Evolutionary conservation across 768 basidiomycete species (phyloP).

Genomic region (Glaciozyma antarctica): DNA sequence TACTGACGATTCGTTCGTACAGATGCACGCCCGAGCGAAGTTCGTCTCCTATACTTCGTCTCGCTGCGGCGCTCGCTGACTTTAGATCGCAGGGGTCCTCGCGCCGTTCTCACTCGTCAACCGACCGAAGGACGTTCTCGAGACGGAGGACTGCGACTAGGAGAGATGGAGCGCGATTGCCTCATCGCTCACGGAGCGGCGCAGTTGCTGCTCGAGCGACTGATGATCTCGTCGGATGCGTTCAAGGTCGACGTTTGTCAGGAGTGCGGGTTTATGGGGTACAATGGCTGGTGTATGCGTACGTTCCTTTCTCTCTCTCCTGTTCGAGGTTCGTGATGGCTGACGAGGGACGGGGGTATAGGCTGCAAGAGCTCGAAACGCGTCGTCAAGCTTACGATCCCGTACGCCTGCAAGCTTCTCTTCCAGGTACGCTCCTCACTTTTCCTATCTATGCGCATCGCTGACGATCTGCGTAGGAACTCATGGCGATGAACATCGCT

Average conservation of each 20-base stretch:
- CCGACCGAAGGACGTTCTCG: conserved; percentile 97
- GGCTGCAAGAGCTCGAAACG: conserved; percentile 96
- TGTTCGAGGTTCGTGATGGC: background rate
- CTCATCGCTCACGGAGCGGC: conserved; percentile 81
- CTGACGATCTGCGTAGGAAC: conserved; percentile 42
- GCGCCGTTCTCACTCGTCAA: conserved; percentile 90
- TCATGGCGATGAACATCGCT: conserved; percentile 96
- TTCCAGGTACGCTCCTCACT: conserved; percentile 42
- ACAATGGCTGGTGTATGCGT: conserved; percentile 38
- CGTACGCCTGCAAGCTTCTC: conserved; percentile 50
- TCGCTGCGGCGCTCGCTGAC: conserved; percentile 13
- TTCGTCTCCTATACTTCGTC: conserved; percentile 38
- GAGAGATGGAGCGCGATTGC: conserved; percentile 99
- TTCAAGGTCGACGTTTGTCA: conserved; percentile 95
- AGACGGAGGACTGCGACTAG: conserved; percentile 90
- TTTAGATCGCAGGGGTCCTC: conserved; percentile 60
- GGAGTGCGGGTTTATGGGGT: conserved; percentile 79
- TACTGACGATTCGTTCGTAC: conserved; percentile 33
- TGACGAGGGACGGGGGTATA: conserved; percentile 55
- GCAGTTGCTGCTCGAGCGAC: conserved; percentile 84
- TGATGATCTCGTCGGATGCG: conserved; percentile 98
- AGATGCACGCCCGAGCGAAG: conserved; percentile 99
- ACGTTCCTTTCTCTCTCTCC: background rate
- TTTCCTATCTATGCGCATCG: conserved; percentile 33
- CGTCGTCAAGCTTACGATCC: conserved; percentile 89